These are phyloP conservation scores for Ophiostoma tasmaniense DNA, from an alignment of 2,329 filamentous ascomycete species.

Conservation along the genomic window DNA sequence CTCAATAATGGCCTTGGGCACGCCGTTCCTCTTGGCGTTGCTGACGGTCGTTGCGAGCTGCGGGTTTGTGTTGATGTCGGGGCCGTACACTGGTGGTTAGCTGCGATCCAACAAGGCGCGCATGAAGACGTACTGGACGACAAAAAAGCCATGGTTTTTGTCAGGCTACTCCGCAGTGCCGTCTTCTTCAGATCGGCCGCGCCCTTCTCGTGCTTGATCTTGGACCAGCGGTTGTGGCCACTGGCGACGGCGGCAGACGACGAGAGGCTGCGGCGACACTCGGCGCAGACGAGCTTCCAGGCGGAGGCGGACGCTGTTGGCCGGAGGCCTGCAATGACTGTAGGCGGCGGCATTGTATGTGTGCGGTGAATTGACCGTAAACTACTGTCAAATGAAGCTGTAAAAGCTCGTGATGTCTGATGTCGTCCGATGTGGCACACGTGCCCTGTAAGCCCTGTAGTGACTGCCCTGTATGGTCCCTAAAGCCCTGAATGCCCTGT, in stretches of 20 bases:
- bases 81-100: constrained; percentile 40
- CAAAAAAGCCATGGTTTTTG: constrained; percentile 64
- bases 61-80: constrained; percentile 65
- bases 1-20: constrained; percentile 74
- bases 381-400: background rate
- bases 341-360: background rate
- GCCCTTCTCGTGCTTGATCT: constrained; percentile 91
- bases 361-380: background rate
- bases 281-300: constrained; percentile 32
- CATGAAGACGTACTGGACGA: constrained; percentile 56
- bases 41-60: constrained; percentile 62
- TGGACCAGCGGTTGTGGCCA: constrained; percentile 91
- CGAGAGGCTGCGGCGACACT: constrained; percentile 42
- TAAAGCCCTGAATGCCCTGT: background rate
- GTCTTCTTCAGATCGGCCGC: constrained; percentile 75
- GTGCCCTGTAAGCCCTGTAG: background rate
- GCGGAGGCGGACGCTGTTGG: background rate
- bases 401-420: background rate
- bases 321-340: constrained; percentile 7
- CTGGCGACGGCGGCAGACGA: constrained; percentile 41
- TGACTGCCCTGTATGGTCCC: background rate
- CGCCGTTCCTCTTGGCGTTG: constrained; percentile 72
- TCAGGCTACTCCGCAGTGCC: constrained; percentile 56
- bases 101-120: no score
- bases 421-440: background rate